phyloP scores from a whole-genome alignment of 805 yeast genomes.

The Kuraishia molischiana region DNA sequence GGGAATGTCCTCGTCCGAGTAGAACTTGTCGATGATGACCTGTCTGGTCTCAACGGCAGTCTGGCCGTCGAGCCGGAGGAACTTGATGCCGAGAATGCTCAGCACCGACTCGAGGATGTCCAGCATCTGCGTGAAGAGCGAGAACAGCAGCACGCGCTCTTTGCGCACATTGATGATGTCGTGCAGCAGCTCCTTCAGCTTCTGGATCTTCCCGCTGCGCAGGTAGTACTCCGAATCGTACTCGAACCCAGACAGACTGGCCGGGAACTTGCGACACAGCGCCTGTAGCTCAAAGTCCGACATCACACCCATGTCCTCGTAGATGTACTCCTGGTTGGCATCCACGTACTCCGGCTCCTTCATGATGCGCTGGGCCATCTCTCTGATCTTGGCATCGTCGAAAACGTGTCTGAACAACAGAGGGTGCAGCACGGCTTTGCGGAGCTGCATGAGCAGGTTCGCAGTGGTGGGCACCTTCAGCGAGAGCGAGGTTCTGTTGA shows the following conservation, averaged over 20 bases:
- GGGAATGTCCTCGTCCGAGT: slow-evolving; percentile 73
- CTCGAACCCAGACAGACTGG: slow-evolving; percentile 42
- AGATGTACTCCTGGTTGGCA: slow-evolving; percentile 71
- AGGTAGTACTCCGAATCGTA: slow-evolving; percentile 42
- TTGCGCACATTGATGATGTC: slow-evolving; percentile 44
- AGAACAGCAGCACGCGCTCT: slow-evolving; percentile 71
- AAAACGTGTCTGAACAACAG: slow-evolving; percentile 64
- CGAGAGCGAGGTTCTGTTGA: neutral
- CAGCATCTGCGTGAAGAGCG: slow-evolving; percentile 85
- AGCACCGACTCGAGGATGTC: slow-evolving; percentile 79
- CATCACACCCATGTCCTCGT: slow-evolving; percentile 94
- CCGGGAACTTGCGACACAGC: slow-evolving; percentile 65
- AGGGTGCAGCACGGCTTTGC: slow-evolving; percentile 94
- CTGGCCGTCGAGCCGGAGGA: slow-evolving; percentile 84
- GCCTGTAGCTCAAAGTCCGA: slow-evolving; percentile 79
- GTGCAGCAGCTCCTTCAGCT: slow-evolving; percentile 48
- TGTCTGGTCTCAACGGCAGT: slow-evolving; percentile 93
- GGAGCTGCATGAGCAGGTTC: slow-evolving; percentile 76
- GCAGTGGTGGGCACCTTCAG: slow-evolving; percentile 32
- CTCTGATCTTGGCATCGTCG: slow-evolving; percentile 38
- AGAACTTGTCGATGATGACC: slow-evolving; percentile 79
- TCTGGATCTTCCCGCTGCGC: slow-evolving; percentile 66
- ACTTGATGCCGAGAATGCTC: slow-evolving; percentile 53
- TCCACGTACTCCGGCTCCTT: slow-evolving; percentile 65
- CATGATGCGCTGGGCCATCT: slow-evolving; percentile 76